phyloP scores from a whole-genome alignment of 2,329 filamentous ascomycete species.

The Aspergillus unguis region DNA sequence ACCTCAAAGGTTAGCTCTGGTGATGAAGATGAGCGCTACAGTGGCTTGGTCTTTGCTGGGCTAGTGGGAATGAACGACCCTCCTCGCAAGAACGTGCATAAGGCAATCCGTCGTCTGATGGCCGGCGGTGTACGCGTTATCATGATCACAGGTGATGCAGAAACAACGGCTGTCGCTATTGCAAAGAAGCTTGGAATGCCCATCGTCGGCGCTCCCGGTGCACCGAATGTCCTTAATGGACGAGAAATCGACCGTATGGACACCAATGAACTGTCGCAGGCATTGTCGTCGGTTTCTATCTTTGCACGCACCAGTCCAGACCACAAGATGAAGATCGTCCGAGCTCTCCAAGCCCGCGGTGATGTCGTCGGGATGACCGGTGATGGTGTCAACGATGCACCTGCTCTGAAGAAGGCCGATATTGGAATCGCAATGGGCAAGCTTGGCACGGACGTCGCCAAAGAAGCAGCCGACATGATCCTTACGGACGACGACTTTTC shows the following conservation, averaged over 20 bases:
- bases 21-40: slow-evolving; percentile 71
- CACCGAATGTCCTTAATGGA: slow-evolving; percentile 69
- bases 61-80: slow-evolving; percentile 97
- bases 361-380: slow-evolving; percentile 99
- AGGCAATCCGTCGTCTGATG: slow-evolving; percentile 85
- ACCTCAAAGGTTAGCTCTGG: slow-evolving; percentile 30
- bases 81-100: slow-evolving; percentile 82
- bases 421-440: slow-evolving; percentile 97
- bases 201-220: slow-evolving; percentile 58
- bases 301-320: slow-evolving; percentile 96
- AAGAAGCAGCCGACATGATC: slow-evolving; percentile 88
- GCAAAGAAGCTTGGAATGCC: slow-evolving; percentile 94
- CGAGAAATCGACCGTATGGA: slow-evolving; percentile 93
- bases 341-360: slow-evolving; percentile 82
- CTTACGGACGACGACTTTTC: slow-evolving; percentile 87
- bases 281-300: slow-evolving; percentile 84
- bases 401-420: slow-evolving; percentile 92
- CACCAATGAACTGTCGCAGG: slow-evolving; percentile 75
- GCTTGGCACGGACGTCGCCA: slow-evolving; percentile 93
- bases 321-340: slow-evolving; percentile 96
- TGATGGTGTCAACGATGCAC: slow-evolving; percentile 96
- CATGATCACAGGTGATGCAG: slow-evolving; percentile 98
- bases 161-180: slow-evolving; percentile 91
- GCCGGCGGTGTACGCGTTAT: slow-evolving; percentile 93
- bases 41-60: slow-evolving; percentile 81